Evolutionary conservation across 768 basidiomycete genomes (phyloP), one percentile per base, ranked within the genome.

Genomic region (Termitomyces bulborhizus): DNA sequence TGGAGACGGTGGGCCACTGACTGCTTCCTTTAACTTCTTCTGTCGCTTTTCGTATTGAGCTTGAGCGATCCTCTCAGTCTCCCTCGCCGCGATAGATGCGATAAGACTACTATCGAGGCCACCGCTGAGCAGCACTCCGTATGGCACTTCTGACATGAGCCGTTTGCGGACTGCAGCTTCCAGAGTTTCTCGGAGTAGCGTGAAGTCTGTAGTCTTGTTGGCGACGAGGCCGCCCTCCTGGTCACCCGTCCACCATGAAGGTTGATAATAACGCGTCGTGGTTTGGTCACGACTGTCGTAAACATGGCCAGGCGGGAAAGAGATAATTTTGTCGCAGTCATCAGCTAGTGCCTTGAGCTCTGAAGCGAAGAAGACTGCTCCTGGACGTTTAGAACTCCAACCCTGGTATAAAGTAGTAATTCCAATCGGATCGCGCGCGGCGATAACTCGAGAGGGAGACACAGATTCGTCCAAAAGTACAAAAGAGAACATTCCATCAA

Each of bases 401-500:
- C 97, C 97, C 73, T 96, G 94, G 72, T 98, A 99, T 8, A 99
- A 78, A n/a, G 97, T 98, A 49, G 97, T 98, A 68, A 98, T 93
- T 24, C 97, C 97, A 65, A 99, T 86, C 26, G 97, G 94, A 68
- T 99, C 97, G 37, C 97, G 90, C 4, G 94, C 93, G 57, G 95
- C 97, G 64, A 99, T 93, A 58, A 99, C 76, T 53, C 96, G 84
- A 24, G 93, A 79, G 8, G 96, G 96, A 0, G 88, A 76, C 56
- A 90, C 87, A 12, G 93, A 90, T 67, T 95, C 93, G 72, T 99
- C 97, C 56, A 98, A 78, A 44, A 98, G 82, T 59, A 98, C 89
- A 66, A 98, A 99, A 1, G 96, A 94, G 76, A 99, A 99, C 92
- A 99, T 96, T 60, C 97, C 97, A 67, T 99, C 97, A 56, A 99